Conservation (phyloP, 768 basidiomycete species). For the Hortiboletus campestris region DNA sequence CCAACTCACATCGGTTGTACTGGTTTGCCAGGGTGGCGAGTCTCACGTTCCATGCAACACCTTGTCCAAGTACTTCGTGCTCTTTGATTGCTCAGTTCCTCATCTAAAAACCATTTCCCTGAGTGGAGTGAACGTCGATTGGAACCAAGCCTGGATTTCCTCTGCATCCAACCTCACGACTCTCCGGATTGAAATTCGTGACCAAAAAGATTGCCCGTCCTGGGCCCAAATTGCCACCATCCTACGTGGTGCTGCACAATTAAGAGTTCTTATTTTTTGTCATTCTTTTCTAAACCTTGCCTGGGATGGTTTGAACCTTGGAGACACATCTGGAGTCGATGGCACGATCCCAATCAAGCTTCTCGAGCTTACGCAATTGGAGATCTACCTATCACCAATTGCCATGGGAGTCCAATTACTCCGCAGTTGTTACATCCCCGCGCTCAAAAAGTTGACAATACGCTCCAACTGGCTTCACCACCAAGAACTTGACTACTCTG, state of each 20-base stretch:
- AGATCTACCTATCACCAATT: not conserved
- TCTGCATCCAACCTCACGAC: not conserved
- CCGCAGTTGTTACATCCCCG: not conserved
- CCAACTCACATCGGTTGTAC: not conserved
- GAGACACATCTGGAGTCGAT: too few relatives aligned
- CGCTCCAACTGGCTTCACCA: too few relatives aligned
- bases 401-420: not conserved
- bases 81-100: not conserved
- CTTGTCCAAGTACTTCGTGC: not conserved
- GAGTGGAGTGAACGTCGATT: not conserved
- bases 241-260: not conserved
- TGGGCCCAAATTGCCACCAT: not conserved
- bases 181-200: not conserved
- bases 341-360: not conserved
- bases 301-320: too few relatives aligned
- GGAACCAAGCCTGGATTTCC: not conserved
- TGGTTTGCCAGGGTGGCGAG: not conserved
- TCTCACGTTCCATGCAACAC: rapidly evolving
- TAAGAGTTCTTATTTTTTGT: not conserved
- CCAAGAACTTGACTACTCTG: rapidly evolving
- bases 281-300: too few relatives aligned
- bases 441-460: not conserved
- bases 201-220: not conserved
- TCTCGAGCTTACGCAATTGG: not conserved
- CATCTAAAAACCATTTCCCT: not conserved